Conservation (phyloP, 2,329 filamentous ascomycete species). For the Madurella fahalii region DNA sequence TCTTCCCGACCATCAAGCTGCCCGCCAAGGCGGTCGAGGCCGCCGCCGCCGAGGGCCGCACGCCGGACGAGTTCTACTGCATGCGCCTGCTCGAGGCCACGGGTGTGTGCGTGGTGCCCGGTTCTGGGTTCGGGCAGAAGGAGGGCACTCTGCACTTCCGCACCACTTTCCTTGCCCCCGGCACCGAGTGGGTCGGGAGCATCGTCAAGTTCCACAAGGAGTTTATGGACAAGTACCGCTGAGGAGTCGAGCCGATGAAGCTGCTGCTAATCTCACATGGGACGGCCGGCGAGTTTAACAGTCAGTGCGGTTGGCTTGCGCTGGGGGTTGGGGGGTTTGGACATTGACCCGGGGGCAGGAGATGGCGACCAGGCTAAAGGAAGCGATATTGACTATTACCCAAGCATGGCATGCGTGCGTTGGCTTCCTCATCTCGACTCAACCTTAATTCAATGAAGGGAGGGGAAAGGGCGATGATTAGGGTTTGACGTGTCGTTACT, state of each 20-base stretch:
- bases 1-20: conserved; percentile 90
- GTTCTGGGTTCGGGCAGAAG: conserved; percentile 90
- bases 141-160: conserved; percentile 89
- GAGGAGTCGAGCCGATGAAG: background rate
- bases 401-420: background rate
- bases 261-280: background rate
- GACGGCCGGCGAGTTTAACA: background rate
- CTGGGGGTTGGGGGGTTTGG: background rate
- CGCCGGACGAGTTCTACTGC: conserved; percentile 91
- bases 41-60: conserved; percentile 67
- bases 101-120: conserved; percentile 89
- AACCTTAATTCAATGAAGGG: background rate
- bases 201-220: conserved; percentile 87
- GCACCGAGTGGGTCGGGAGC: conserved; percentile 86
- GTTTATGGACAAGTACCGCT: conserved; percentile 80
- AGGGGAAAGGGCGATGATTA: background rate
- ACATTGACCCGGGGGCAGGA: background rate
- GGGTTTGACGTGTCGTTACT: background rate
- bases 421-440: background rate
- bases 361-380: background rate
- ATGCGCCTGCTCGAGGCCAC: conserved; percentile 87
- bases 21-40: conserved; percentile 71
- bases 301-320: background rate
- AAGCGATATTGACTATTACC: too few relatives aligned
- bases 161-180: conserved; percentile 93